A percentile compares a stretch with the other conserved stretches of the same genome.
phyloP scores from a whole-genome alignment of 805 yeast genomes.

The Ogataea salicorniae region DNA sequence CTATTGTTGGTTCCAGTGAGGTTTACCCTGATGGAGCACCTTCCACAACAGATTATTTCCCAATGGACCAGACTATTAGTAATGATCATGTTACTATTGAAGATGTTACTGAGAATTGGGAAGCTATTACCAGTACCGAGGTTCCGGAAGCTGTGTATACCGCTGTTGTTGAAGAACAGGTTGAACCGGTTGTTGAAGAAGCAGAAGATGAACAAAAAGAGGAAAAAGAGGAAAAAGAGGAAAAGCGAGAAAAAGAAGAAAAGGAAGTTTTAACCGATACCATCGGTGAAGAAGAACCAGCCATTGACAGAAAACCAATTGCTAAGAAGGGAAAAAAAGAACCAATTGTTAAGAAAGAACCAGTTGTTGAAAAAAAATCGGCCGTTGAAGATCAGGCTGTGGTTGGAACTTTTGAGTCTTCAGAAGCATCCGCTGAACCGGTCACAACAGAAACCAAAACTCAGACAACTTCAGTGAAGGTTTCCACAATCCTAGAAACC shows the following conservation, averaged over 20 bases:
- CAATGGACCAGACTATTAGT: constrained; percentile 9
- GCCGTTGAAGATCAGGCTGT: too few relatives aligned
- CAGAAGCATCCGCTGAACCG: neutral
- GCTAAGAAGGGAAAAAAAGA: neutral
- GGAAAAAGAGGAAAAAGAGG: too few relatives aligned
- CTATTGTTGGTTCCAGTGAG: constrained; percentile 20
- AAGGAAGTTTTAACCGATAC: too few relatives aligned
- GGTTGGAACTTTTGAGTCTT: neutral
- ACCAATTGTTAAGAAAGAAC: neutral
- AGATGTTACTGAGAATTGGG: neutral
- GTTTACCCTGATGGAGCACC: constrained; percentile 16
- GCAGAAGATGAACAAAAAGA: too few relatives aligned
- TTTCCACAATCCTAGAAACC: neutral
- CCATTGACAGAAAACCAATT: too few relatives aligned
- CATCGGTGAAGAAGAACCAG: too few relatives aligned
- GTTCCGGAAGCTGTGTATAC: too few relatives aligned
- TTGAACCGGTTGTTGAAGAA: neutral
- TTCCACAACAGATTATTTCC: constrained; percentile 15
- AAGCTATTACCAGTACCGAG: neutral
- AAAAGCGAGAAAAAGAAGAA: too few relatives aligned
- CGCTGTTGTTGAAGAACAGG: neutral
- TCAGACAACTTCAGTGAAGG: neutral
- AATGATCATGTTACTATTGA: constrained; percentile 1
- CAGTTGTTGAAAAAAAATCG: too few relatives aligned
- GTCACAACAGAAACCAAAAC: neutral